These are phyloP conservation scores for Thuidium tamariscinum DNA, from an alignment of 225 moss, liverwort and hornwort species.

Conservation along the genomic window DNA sequence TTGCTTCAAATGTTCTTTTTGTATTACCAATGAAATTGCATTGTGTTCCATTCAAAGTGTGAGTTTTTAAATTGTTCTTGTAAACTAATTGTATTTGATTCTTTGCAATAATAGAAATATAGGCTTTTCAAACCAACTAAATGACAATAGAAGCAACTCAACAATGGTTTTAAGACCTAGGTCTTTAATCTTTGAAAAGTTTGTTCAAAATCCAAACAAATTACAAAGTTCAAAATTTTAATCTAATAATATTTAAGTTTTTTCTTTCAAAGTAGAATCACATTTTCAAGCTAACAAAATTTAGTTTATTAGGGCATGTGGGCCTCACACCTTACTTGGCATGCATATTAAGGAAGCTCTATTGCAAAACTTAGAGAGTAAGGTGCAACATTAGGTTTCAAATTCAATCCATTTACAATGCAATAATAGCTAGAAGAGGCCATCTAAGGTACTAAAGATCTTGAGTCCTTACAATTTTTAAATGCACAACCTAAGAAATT, in stretches of 20 bases:
- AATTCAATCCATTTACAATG: neutral
- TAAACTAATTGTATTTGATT: neutral
- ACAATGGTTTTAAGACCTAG: neutral
- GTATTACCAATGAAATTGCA: neutral
- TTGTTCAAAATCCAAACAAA: neutral
- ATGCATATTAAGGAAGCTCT: neutral
- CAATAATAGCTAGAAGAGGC: neutral
- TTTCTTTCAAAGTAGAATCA: neutral
- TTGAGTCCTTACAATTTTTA: accelerated
- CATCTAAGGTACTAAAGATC: neutral
- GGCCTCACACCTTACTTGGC: neutral
- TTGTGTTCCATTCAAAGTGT: no score
- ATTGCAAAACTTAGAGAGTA: accelerated
- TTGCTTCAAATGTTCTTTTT: neutral
- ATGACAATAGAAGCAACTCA: neutral
- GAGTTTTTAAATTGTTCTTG: no score
- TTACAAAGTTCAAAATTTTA: no score
- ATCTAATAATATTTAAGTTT: neutral
- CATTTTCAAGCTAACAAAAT: neutral
- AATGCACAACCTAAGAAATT: neutral
- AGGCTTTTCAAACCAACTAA: neutral
- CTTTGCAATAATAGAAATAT: neutral
- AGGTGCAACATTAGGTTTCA: neutral
- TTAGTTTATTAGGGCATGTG: no score
- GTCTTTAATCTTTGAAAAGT: neutral